Conservation (phyloP, 148 eudicot species). For the Fallopia convolvulus region DNA sequence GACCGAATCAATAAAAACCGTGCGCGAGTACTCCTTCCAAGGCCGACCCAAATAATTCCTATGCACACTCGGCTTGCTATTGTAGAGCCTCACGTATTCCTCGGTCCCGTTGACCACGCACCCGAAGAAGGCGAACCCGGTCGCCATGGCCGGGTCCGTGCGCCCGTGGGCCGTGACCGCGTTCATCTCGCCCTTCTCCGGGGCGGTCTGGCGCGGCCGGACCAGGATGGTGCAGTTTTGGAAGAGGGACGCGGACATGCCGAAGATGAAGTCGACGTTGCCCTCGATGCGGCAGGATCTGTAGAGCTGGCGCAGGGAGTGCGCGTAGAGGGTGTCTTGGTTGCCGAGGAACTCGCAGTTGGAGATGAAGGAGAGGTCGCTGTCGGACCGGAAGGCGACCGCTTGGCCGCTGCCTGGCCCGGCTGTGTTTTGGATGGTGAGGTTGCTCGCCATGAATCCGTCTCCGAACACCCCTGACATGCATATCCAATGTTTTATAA, state of each 20-base stretch:
- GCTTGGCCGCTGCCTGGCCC: conserved; percentile 79
- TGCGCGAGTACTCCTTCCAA: conserved; percentile 12
- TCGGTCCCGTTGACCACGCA: conserved; percentile 65
- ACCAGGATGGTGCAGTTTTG: conserved; percentile 69
- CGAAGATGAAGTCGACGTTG: conserved; percentile 88
- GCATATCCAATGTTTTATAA: too few species aligned
- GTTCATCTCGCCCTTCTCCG: conserved; percentile 71
- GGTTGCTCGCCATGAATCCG: conserved; percentile 77
- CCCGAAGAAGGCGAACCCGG: conserved; percentile 62
- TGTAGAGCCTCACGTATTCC: conserved; percentile 54
- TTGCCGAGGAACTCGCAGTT: conserved; percentile 87
- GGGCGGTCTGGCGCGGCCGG: conserved; percentile 50
- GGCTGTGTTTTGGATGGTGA: conserved; percentile 81
- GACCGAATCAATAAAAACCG: background rate
- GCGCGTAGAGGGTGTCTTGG: conserved; percentile 89
- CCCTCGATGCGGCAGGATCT: conserved; percentile 62
- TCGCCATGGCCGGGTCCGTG: conserved; percentile 66
- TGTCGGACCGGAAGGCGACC: conserved; percentile 82
- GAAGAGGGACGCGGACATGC: conserved; percentile 71
- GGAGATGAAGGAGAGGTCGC: conserved; percentile 63
- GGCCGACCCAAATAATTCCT: conserved; percentile 28
- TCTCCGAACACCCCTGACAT: conserved; percentile 65
- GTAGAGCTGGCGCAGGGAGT: conserved; percentile 77
- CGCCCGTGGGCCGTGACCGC: conserved; percentile 83
- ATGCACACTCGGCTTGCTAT: conserved; percentile 54